Percentiles rank a stretch among this genome's conserved stretches.
Evolutionary conservation across 805 yeast genomes (phyloP).

Genomic region (Wickerhamomyces sydowiorum): DNA sequence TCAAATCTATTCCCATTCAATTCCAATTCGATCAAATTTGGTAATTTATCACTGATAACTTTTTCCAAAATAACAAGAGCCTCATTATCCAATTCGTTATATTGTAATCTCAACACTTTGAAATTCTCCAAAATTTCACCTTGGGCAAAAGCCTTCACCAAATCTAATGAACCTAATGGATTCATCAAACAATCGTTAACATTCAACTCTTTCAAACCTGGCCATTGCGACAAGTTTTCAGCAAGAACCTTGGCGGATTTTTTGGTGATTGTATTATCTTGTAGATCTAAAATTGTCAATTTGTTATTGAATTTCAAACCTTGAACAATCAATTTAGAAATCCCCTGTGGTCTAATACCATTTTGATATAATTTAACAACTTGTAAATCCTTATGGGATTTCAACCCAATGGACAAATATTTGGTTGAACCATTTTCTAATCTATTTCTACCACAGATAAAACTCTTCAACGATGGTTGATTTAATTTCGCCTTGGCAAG

Average conservation of each 20-base stretch:
- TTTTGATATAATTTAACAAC: constrained; percentile 84
- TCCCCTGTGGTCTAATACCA: constrained; percentile 95
- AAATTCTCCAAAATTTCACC: constrained; percentile 36
- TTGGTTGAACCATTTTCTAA: constrained; percentile 91
- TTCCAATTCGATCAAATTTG: constrained; percentile 62
- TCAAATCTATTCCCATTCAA: constrained; percentile 91
- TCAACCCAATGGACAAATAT: constrained; percentile 78
- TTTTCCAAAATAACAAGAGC: constrained; percentile 55
- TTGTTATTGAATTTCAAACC: constrained; percentile 63
- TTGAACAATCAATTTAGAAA: constrained; percentile 61
- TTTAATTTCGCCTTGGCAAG: constrained; percentile 47
- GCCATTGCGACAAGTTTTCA: constrained; percentile 56
- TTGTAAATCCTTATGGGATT: constrained; percentile 69
- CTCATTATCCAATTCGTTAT: constrained; percentile 72
- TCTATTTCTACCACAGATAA: constrained; percentile 95
- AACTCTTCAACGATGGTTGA: constrained; percentile 61
- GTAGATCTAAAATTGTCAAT: constrained; percentile 73
- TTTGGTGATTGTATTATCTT: constrained; percentile 89
- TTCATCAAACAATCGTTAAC: constrained; percentile 87
- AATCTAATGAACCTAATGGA: constrained; percentile 60
- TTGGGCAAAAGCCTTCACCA: constrained; percentile 44
- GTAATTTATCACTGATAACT: constrained; percentile 50
- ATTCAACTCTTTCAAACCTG: constrained; percentile 64
- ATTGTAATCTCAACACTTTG: constrained; percentile 68
- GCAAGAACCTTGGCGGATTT: constrained; percentile 65